Evolutionary conservation across 805 yeast genomes (phyloP).

Genomic region (Ogataea nonfermentans): DNA sequence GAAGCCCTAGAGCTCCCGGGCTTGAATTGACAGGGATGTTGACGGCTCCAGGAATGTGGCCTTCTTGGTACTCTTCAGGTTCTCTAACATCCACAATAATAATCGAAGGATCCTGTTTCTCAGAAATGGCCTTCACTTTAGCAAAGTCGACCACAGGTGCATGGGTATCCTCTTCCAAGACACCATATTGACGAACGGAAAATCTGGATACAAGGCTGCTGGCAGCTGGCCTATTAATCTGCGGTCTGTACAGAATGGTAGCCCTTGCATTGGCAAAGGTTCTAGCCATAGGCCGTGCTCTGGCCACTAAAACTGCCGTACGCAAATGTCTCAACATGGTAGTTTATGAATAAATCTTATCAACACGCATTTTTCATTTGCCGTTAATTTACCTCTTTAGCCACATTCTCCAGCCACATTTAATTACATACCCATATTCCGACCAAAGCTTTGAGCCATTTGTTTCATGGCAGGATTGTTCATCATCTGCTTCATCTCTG

Average conservation of each 20-base stretch:
- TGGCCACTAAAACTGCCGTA: neutral
- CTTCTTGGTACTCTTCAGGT: constrained; percentile 70
- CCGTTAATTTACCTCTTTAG: constrained; percentile 3
- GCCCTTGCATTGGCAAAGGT: neutral
- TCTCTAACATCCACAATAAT: constrained; percentile 89
- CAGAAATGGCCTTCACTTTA: constrained; percentile 41
- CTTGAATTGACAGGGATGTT: constrained; percentile 88
- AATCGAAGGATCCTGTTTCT: constrained; percentile 43
- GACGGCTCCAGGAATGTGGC: constrained; percentile 79
- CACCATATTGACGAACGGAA: constrained; percentile 20
- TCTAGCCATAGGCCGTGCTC: constrained; percentile 7
- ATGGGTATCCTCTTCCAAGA: constrained; percentile 30
- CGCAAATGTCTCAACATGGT: constrained; percentile 10
- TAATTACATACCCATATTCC: constrained; percentile 26
- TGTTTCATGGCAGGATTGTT: constrained; percentile 72
- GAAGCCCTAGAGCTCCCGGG: constrained; percentile 86
- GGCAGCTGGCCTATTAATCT: neutral
- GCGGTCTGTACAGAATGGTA: neutral
- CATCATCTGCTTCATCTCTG: constrained; percentile 52
- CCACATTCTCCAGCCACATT: constrained; percentile 7
- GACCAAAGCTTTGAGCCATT: constrained; percentile 49
- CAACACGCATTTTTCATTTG: constrained; percentile 12
- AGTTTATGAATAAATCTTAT: constrained; percentile 5
- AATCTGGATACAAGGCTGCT: neutral
- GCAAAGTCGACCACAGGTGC: constrained; percentile 33